phyloP scores from a whole-genome alignment of 345 rosid species.

The Conringia planisiliqua region DNA sequence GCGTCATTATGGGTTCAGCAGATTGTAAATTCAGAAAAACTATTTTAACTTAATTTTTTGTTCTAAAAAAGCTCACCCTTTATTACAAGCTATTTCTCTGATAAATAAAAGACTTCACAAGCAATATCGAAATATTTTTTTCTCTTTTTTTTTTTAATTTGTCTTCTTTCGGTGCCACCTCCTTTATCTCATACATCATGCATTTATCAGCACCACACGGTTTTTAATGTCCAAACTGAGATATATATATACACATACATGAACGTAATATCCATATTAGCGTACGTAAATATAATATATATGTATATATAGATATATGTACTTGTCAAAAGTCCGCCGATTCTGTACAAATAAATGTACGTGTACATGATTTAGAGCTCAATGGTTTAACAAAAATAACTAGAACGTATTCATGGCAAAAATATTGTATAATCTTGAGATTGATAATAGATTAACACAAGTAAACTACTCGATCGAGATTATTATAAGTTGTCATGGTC shows the following conservation, averaged over 20 bases:
- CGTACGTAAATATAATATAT: background rate
- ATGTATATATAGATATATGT: no score
- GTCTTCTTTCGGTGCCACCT: slow-evolving; percentile 41
- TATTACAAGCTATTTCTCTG: slow-evolving; percentile 8
- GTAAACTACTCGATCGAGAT: background rate
- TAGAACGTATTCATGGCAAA: background rate
- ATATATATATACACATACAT: slow-evolving; percentile 1
- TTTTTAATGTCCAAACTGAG: slow-evolving; percentile 11
- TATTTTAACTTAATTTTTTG: background rate
- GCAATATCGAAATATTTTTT: slow-evolving; percentile 8
- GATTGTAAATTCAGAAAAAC: background rate
- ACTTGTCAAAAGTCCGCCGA: background rate
- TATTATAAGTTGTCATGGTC: background rate
- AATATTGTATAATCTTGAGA: background rate
- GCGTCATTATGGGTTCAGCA: background rate
- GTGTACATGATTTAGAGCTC: background rate
- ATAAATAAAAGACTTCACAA: background rate
- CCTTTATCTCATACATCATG: slow-evolving; percentile 22
- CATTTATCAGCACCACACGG: slow-evolving; percentile 38
- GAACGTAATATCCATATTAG: slow-evolving; percentile 3
- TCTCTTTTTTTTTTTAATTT: slow-evolving; percentile 9
- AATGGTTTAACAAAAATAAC: background rate
- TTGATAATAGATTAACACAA: background rate
- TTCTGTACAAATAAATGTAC: background rate
- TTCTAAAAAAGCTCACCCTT: background rate